Evolutionary conservation across 768 basidiomycete species (phyloP).

Genomic region (Candolleomyces aberdarensis): DNA sequence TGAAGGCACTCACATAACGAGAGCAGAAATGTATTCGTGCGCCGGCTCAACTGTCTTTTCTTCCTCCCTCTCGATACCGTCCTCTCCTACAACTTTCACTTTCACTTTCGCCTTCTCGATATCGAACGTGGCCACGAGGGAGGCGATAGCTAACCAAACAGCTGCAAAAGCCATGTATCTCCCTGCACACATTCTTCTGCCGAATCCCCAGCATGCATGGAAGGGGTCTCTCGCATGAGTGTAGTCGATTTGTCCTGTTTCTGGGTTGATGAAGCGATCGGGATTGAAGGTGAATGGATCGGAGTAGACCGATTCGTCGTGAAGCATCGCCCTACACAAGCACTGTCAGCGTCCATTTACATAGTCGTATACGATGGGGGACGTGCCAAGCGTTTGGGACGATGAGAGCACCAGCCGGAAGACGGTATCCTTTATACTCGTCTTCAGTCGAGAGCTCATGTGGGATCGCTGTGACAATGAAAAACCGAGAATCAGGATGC

Average conservation of each 20-base stretch:
- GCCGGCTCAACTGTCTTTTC: constrained; percentile 7
- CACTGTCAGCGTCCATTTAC: neutral
- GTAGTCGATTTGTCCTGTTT: constrained; percentile 20
- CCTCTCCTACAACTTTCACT: constrained; percentile 15
- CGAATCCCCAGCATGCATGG: constrained; percentile 29
- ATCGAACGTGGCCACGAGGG: constrained; percentile 19
- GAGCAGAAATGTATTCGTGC: constrained; percentile 13
- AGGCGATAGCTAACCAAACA: constrained; percentile 22
- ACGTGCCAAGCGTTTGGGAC: constrained; percentile 31
- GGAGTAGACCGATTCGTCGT: constrained; percentile 34
- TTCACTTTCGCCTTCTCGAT: constrained; percentile 20
- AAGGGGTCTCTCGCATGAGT: constrained; percentile 21
- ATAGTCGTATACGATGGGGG: neutral
- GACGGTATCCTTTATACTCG: constrained; percentile 26
- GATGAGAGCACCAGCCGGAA: constrained; percentile 30
- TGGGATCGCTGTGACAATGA: constrained; percentile 13
- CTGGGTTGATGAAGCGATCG: constrained; percentile 32
- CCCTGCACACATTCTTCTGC: constrained; percentile 24
- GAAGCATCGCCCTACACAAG: constrained; percentile 36
- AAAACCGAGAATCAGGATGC: neutral
- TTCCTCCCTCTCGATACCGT: neutral
- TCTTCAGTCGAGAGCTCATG: constrained; percentile 22
- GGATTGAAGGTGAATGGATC: constrained; percentile 40
- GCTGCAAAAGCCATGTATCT: constrained; percentile 22
- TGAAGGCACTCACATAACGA: constrained; percentile 16